Evolutionary conservation across 2,329 filamentous ascomycete species (phyloP).

Genomic region (Diplodia seriata): DNA sequence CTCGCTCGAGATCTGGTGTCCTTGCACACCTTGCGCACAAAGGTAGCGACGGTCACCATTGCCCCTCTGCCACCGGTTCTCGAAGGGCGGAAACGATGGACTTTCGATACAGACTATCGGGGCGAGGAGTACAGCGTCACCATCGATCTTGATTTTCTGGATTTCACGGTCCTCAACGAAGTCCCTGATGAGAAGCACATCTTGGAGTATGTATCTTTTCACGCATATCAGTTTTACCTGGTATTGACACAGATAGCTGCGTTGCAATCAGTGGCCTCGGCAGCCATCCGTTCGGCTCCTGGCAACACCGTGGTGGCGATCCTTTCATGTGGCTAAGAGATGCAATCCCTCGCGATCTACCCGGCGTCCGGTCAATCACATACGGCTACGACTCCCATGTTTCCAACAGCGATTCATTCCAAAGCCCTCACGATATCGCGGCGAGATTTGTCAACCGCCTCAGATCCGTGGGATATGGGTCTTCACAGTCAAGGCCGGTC

Average conservation of each 20-base stretch:
- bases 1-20: neutral
- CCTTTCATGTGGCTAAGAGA: conserved; percentile 8
- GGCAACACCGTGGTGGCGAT: neutral
- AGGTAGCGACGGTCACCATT: neutral
- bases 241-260: neutral
- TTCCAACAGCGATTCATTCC: neutral
- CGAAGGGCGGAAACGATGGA: neutral
- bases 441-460: neutral
- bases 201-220: neutral
- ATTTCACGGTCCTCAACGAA: conserved; percentile 4
- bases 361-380: neutral
- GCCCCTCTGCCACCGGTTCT: neutral
- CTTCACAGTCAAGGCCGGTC: neutral
- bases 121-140: neutral
- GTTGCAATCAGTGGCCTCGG: conserved; percentile 12
- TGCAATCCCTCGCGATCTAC: neutral
- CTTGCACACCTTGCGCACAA: neutral
- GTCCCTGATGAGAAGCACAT: neutral
- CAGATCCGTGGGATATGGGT: neutral
- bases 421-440: neutral
- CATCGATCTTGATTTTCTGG: neutral
- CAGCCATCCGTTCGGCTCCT: conserved; percentile 11
- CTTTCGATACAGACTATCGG: neutral
- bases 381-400: conserved; percentile 1
- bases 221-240: rapidly evolving